phyloP scores from a whole-genome alignment of 257 asterid species.

The Rubia yunnanensis region DNA sequence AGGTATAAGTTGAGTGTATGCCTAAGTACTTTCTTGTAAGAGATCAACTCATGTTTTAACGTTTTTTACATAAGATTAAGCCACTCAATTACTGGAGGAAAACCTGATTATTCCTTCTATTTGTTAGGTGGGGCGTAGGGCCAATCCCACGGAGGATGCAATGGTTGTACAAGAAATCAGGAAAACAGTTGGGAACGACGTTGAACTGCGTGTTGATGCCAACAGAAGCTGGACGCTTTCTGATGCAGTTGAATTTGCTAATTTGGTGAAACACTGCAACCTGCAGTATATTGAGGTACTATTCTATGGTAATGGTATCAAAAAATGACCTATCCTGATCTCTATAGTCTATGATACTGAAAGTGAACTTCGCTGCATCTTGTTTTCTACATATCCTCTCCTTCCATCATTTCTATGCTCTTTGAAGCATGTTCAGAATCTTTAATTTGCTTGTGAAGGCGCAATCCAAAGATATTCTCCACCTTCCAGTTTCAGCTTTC shows the following conservation, averaged over 20 bases:
- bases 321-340: background rate
- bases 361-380: background rate
- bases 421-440: background rate
- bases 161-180: constrained; percentile 77
- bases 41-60: background rate
- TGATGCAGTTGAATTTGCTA: constrained; percentile 70
- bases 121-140: constrained; percentile 69
- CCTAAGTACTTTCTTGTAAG: background rate
- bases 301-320: background rate
- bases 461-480: no score
- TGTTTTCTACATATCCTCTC: background rate
- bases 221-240: constrained; percentile 72
- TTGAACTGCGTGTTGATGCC: constrained; percentile 87
- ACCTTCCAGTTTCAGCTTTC: background rate
- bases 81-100: background rate
- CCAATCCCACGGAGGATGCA: constrained; percentile 65
- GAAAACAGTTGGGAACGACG: constrained; percentile 52
- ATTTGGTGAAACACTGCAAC: constrained; percentile 48
- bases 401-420: background rate
- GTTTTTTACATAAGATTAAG: background rate
- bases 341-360: background rate
- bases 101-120: constrained; percentile 3
- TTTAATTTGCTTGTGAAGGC: background rate
- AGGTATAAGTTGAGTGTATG: constrained; percentile 29
- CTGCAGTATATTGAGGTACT: constrained; percentile 92